phyloP scores from a whole-genome alignment of 208 protist species.

The Crithidia sp. region DNA sequence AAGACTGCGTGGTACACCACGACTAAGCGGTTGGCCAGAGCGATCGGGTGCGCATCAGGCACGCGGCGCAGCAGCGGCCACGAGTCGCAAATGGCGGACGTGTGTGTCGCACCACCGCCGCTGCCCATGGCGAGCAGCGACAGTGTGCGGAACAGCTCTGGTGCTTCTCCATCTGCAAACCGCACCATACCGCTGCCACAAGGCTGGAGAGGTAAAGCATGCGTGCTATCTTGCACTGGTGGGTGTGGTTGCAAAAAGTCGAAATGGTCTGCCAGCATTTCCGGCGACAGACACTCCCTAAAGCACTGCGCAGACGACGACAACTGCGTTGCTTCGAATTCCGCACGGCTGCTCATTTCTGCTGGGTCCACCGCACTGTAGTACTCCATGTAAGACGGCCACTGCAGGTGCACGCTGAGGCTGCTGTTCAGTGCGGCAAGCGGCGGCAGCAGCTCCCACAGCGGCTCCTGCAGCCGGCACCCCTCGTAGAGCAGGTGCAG shows the following conservation, averaged over 20 bases:
- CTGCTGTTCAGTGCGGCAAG: constrained; percentile 47
- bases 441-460: constrained; percentile 57
- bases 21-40: constrained; percentile 31
- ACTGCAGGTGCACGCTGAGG: constrained; percentile 45
- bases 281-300: neutral
- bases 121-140: constrained; percentile 10
- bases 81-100: neutral
- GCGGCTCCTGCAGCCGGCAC: constrained; percentile 61
- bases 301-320: constrained; percentile 1
- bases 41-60: constrained; percentile 32
- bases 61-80: constrained; percentile 33
- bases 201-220: neutral
- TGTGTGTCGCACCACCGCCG: neutral
- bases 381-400: constrained; percentile 56
- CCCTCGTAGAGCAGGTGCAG: constrained; percentile 77
- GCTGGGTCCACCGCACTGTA: constrained; percentile 32
- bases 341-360: too few relatives aligned
- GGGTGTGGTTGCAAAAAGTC: constrained; percentile 4
- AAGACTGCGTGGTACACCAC: constrained; percentile 27
- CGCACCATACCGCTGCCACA: neutral
- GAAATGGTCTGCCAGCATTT: neutral
- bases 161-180: constrained; percentile 16
- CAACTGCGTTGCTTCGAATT: too few relatives aligned
- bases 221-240: neutral
- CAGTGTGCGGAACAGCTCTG: constrained; percentile 15